Base-by-base conservation (phyloP, 1,139 yeast species). In the Candida glucosophila region DNA sequence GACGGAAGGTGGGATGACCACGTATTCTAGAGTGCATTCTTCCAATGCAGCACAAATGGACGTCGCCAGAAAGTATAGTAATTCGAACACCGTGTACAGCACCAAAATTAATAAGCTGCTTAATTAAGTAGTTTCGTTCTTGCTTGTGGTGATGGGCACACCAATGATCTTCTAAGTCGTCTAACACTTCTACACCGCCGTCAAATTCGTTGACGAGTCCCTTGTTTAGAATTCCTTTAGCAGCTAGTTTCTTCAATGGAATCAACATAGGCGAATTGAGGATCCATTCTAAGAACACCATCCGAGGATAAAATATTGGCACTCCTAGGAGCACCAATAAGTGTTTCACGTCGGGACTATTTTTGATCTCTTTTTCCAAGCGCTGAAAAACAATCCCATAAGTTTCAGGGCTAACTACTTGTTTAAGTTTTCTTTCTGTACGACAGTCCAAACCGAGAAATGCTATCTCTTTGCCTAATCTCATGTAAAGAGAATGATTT, bases 151-250 rank as follows among this genome's bases (percentile, higher is more conserved):
- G 70, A 32, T 67, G 67, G 5, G 95, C 80, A 52, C 96, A 86
- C 97, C 97, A 88, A 52, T 90, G 97, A 49, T 88, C 98, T 46
- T 86, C 80, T 47, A 90, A 65, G 48, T 88, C 97, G 45, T 90
- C 97, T 37, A 88, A 65, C 11, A 88, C 73, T 53, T 88, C 97
- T 12, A 88, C 76, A 22, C 80, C 74, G 2, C 96, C 96, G 44
- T 86, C 95, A 46, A 86, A 88, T 39, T 83, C 92, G 46, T 90
- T 88, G 19, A 83, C 85, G 20, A 83, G 55, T 1, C 92, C 88
- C 30, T 70, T 66, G 23, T 69, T 67, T 25, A 81, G 52, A 25
- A 80, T 50, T 3, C 90, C 88, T 34, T 70, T 72, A 31, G 74
- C 66, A 2, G 95, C 85, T 27, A 86, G 52, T 31, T 60, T 66